Conservation (phyloP, 2,329 filamentous ascomycete species). For the Claviceps pazoutovae region DNA sequence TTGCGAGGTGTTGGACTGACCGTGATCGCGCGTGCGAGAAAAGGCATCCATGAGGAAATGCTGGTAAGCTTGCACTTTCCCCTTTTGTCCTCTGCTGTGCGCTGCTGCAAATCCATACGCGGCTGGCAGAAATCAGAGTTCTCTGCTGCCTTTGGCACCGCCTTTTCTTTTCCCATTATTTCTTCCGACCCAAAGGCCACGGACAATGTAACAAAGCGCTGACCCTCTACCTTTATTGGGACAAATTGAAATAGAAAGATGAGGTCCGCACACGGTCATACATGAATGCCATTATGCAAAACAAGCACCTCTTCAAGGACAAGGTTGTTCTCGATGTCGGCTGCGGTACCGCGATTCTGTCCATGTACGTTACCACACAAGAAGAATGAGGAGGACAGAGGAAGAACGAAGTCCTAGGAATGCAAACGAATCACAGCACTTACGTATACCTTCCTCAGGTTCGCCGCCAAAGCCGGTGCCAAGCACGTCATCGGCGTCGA, state of each 20-base stretch:
- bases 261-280: conserved; percentile 94
- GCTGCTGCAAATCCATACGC: not conserved
- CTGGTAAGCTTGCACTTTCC: conserved; percentile 49
- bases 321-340: conserved; percentile 87
- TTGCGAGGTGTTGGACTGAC: not conserved
- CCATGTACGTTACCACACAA: conserved; percentile 57
- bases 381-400: not conserved
- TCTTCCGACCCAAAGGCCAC: not conserved
- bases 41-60: conserved; percentile 96
- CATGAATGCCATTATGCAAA: conserved; percentile 95
- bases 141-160: not conserved
- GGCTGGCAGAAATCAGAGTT: not conserved
- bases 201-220: not conserved
- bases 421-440: not conserved
- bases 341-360: conserved; percentile 93
- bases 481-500: conserved; percentile 98
- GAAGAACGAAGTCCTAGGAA: not conserved
- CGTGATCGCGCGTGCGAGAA: conserved; percentile 6
- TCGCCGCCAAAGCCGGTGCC: conserved; percentile 86
- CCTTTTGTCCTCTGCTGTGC: conserved; percentile 2
- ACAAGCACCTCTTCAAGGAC: conserved; percentile 81
- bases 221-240: not conserved
- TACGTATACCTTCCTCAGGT: conserved; percentile 45
- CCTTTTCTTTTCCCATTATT: not conserved
- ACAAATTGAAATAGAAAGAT: conserved; percentile 57